These are phyloP conservation scores for Peronosclerospora sorghi DNA, from an alignment of 352 stramenopile genomes.

Conservation along the genomic window DNA sequence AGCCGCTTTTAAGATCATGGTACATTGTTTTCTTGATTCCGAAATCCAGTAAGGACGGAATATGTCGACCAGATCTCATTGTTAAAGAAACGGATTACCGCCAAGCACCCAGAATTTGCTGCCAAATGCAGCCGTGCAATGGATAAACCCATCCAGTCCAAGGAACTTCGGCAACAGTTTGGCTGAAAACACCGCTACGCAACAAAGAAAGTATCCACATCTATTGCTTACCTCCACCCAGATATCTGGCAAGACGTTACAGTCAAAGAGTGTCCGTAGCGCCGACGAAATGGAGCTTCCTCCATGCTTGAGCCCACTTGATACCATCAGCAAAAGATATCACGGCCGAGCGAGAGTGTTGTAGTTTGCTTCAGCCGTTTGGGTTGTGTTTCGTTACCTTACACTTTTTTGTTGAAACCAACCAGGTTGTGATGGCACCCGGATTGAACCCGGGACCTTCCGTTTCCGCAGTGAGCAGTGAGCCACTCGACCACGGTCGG, in stretches of 20 bases:
- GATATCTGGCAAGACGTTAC: constrained; percentile 53
- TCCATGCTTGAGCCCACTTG: constrained; percentile 57
- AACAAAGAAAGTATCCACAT: background rate
- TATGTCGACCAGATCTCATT: constrained; percentile 70
- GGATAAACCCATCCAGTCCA: constrained; percentile 60
- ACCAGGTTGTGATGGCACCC: no score
- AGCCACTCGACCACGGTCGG: no score
- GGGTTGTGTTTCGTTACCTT: no score
- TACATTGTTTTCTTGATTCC: constrained; percentile 32
- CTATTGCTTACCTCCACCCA: constrained; percentile 49
- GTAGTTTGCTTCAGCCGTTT: constrained; percentile 59
- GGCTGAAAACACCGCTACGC: constrained; percentile 30
- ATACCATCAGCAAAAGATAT: constrained; percentile 44
- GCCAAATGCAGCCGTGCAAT: constrained; percentile 59
- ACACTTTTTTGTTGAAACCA: no score
- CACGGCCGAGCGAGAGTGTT: constrained; percentile 53
- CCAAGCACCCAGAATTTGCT: constrained; percentile 56
- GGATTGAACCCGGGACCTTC: no score
- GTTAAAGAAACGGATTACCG: constrained; percentile 63
- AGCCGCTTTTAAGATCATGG: constrained; percentile 48
- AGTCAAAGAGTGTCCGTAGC: constrained; percentile 66
- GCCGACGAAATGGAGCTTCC: constrained; percentile 57
- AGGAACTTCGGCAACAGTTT: constrained; percentile 20
- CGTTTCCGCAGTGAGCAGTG: no score
- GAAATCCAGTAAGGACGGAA: constrained; percentile 42